Evolutionary conservation across 176 grass and related monocot genomes (phyloP).

Genomic region (Alloteropsis semialata): DNA sequence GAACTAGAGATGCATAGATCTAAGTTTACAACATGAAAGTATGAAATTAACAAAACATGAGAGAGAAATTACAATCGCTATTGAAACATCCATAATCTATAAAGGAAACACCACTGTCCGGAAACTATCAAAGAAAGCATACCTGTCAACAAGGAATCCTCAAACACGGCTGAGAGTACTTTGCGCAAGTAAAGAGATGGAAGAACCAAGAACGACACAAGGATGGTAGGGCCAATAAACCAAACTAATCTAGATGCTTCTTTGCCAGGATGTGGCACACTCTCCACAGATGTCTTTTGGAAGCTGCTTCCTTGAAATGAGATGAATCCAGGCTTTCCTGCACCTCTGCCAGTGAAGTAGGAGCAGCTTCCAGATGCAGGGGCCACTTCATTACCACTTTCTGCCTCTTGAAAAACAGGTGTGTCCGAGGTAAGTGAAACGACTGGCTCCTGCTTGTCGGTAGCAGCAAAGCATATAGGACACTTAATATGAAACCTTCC

Average conservation of each 20-base stretch:
- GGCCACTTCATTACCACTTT: conserved; percentile 22
- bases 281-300: conserved; percentile 31
- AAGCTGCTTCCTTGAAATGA: conserved; percentile 52
- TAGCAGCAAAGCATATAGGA: conserved; percentile 41
- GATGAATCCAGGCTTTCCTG: conserved; percentile 82
- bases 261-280: conserved; percentile 50
- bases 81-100: not conserved
- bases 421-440: conserved; percentile 14
- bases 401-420: conserved; percentile 18
- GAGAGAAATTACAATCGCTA: not conserved
- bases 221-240: conserved; percentile 85
- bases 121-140: conserved; percentile 23
- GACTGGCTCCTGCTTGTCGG: conserved; percentile 37
- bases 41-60: not conserved
- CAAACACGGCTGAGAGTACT: conserved; percentile 80
- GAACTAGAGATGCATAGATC: not conserved
- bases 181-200: conserved; percentile 89
- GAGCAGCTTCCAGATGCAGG: conserved; percentile 9
- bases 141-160: conserved; percentile 98
- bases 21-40: not conserved
- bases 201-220: conserved; percentile 86
- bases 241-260: conserved; percentile 66
- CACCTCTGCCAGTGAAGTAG: conserved; percentile 37
- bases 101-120: not conserved
- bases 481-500: conserved; percentile 21